phyloP scores from a whole-genome alignment of 352 stramenopile genomes.

The Pythium utonaiense region DNA sequence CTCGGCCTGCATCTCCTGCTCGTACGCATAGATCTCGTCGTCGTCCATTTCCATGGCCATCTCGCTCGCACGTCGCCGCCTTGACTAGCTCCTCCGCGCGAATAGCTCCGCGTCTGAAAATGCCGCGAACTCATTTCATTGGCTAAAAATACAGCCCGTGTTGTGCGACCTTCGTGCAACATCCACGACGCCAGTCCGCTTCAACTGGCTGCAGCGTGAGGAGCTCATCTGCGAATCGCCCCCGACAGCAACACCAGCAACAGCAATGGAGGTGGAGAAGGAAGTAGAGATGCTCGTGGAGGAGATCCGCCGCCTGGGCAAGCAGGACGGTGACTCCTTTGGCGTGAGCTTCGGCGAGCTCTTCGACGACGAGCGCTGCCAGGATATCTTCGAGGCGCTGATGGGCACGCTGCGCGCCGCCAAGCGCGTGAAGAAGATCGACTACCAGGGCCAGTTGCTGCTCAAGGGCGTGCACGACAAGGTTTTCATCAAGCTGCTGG shows the following conservation, averaged over 20 bases:
- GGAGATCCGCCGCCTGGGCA: constrained; percentile 65
- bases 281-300: constrained; percentile 66
- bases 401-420: constrained; percentile 82
- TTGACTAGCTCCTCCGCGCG: background rate
- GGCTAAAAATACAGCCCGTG: constrained; percentile 15
- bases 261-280: constrained; percentile 54
- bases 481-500: constrained; percentile 66
- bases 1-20: constrained; percentile 69
- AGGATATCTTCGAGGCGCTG: constrained; percentile 76
- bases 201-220: constrained; percentile 1
- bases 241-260: background rate
- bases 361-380: constrained; percentile 81
- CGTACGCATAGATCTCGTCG: constrained; percentile 71
- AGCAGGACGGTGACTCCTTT: constrained; percentile 45
- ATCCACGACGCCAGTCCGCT: constrained; percentile 7
- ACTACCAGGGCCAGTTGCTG: constrained; percentile 77
- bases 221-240: background rate
- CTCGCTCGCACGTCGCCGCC: background rate
- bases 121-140: constrained; percentile 29
- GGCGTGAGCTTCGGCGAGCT: constrained; percentile 72
- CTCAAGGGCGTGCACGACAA: constrained; percentile 82
- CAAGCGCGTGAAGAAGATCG: constrained; percentile 71
- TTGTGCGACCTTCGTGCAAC: constrained; percentile 13
- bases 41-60: constrained; percentile 44
- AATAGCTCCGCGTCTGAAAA: constrained; percentile 12